These are phyloP conservation scores for Eucalyptus leucophloia DNA, from an alignment of 345 rosid genomes.

Conservation along the genomic window DNA sequence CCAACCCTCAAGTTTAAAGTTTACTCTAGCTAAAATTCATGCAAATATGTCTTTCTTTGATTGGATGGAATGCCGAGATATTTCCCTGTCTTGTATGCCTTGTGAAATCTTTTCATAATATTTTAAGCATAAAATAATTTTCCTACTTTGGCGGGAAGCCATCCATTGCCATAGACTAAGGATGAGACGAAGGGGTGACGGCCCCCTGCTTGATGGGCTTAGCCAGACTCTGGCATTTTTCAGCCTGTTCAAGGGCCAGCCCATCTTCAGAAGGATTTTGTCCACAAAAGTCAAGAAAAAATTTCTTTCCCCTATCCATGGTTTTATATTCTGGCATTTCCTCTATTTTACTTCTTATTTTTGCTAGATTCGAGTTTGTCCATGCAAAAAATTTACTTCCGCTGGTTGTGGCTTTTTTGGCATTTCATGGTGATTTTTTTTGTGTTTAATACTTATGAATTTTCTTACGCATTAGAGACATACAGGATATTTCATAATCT, in stretches of 20 bases:
- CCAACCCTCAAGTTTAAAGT: too few species aligned
- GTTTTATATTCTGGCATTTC: not conserved
- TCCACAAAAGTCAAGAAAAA: not conserved
- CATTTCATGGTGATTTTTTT: not conserved
- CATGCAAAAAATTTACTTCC: not conserved
- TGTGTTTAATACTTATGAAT: too few species aligned
- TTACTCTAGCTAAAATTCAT: too few species aligned
- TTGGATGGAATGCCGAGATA: accelerated
- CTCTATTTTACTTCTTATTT: not conserved
- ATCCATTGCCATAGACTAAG: not conserved
- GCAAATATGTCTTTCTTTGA: too few species aligned
- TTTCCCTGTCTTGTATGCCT: accelerated
- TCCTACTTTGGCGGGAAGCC: not conserved
- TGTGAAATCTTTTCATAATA: not conserved
- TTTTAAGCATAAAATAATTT: not conserved
- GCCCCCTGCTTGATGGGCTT: not conserved
- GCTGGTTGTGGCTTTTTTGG: not conserved
- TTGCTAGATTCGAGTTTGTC: not conserved
- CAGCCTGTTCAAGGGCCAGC: too few species aligned
- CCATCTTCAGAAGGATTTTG: not conserved
- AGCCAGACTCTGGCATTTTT: not conserved
- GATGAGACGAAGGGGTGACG: not conserved
- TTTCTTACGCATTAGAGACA: too few species aligned
- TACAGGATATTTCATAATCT: not conserved
- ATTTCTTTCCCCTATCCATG: not conserved